phyloP scores from a whole-genome alignment of 2,329 filamentous ascomycete species.

The Apiospora kogelbergensis region DNA sequence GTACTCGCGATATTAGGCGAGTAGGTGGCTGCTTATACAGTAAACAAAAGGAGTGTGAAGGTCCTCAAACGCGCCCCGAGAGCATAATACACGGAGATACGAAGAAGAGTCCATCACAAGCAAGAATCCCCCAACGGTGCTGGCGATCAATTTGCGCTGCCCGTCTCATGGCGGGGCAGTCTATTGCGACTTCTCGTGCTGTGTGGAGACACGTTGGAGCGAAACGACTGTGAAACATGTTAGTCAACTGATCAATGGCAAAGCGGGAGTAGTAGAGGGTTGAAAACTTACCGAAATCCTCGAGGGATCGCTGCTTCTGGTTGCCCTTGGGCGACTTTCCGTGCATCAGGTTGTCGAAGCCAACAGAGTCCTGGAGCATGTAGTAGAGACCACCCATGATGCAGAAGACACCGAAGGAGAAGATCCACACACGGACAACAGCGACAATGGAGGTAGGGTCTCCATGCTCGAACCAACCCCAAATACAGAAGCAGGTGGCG shows the following conservation, averaged over 20 bases:
- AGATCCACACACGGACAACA: conserved; percentile 87
- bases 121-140: not conserved
- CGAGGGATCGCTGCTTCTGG: conserved; percentile 79
- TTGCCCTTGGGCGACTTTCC: conserved; percentile 81
- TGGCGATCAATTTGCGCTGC: conserved; percentile 13
- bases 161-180: conserved; percentile 21
- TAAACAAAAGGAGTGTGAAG: conserved; percentile 31
- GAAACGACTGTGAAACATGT: conserved; percentile 68
- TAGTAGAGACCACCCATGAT: conserved; percentile 75
- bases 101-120: not conserved
- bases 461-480: conserved; percentile 74
- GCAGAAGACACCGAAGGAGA: conserved; percentile 87
- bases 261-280: conserved; percentile 6
- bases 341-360: conserved; percentile 92
- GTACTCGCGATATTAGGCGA: conserved; percentile 22
- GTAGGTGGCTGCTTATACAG: conserved; percentile 29
- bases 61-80: not conserved
- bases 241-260: conserved; percentile 38
- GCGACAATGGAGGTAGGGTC: conserved; percentile 73
- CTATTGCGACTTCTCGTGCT: conserved; percentile 86
- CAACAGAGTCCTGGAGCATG: conserved; percentile 75
- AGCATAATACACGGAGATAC: not conserved
- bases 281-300: conserved; percentile 77
- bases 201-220: conserved; percentile 84
- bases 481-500: conserved; percentile 82